Conservation (phyloP, 2,329 filamentous ascomycete genomes). For the Tricladium varicosporioides region DNA sequence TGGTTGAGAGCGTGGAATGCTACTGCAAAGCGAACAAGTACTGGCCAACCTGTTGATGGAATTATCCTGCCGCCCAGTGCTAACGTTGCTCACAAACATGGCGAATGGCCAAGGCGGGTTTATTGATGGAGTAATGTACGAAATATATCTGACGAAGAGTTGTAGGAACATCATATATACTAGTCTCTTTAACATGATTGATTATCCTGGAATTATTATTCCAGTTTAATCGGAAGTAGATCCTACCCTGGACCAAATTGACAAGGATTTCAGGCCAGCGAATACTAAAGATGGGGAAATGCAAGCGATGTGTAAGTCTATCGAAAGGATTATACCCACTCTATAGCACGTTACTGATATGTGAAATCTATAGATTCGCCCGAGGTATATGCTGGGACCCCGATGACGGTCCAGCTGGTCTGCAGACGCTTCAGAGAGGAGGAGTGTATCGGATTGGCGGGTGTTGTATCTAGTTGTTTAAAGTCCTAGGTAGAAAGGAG, state of each 20-base stretch:
- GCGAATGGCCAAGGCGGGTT: conserved; percentile 2
- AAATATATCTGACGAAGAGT: neutral
- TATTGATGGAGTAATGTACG: neutral
- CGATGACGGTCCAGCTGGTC: conserved; percentile 10
- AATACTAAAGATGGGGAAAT: conserved; percentile 3
- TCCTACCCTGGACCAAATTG: conserved; percentile 6
- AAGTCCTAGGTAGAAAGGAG: neutral
- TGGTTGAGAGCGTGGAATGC: conserved; percentile 10
- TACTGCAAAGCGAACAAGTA: conserved; percentile 3
- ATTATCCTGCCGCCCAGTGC: conserved; percentile 3
- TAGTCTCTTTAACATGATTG: conserved; percentile 57
- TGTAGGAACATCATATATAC: conserved; percentile 44
- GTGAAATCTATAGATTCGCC: conserved; percentile 3
- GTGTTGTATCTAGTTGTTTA: neutral
- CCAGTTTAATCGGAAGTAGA: conserved; percentile 40
- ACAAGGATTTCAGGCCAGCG: conserved; percentile 5
- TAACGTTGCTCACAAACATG: neutral
- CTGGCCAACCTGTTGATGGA: conserved; percentile 6
- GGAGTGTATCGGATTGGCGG: conserved; percentile 7
- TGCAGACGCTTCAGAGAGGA: conserved; percentile 11
- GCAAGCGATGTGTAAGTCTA: conserved; percentile 7
- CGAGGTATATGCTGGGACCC: conserved; percentile 3
- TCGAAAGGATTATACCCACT: no score
- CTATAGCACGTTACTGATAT: neutral
- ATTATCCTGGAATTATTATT: conserved; percentile 55